Evolutionary conservation across 23 red algal species (phyloP), one percentile per base, ranked within the genome.

Genomic region (Cyanidium caldarium): DNA sequence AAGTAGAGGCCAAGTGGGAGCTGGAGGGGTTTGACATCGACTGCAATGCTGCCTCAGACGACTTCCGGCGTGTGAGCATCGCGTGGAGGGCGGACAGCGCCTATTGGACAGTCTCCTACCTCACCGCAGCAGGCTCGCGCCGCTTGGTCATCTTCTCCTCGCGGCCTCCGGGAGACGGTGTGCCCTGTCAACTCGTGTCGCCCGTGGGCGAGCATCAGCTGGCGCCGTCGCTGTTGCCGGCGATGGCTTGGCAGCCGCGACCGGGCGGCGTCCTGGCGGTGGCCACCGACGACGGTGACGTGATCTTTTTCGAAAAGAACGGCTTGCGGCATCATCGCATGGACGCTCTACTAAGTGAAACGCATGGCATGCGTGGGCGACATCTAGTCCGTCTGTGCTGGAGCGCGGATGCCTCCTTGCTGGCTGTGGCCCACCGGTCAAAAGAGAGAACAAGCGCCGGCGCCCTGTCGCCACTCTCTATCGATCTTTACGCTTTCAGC

Each of bases 291-390:
- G 35, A 69, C 16, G 51, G 39, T 23, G 39, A 42, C 25, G 21
- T 80, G 14, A 26, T 73, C 35, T 78, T 87, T 57, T 87, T 87
- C 36, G 83, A 87, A 45, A 68, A 70, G 2, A 87, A 87, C 73
- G 83, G 83, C 0, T 65, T 80, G 73, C 73, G 83, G 39, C 83
- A 87, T 44, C 20, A 67, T 21, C 66, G 83, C 16, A 70, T 61
- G 21, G 83, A 87, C 31, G 74, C 78, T 46, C 3, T 44, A 0
- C 33, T 66, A 35, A 38, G 34, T 29, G 45, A n/a, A 25, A 14
- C 7, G 31, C 7, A 16, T 61, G 10, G 21, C 10, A 28, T 5
- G 51, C 10, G 21, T 10, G 51, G n/a, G 51, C 51, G 7, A 5
- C 13, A 61, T 61, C 51, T 61, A 28, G 51, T 16, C n/a, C 51